A percentile compares a stretch with the other conserved stretches of the same genome.
Conservation (phyloP, 2,329 filamentous ascomycete species). For the Exophiala aquamarina region DNA sequence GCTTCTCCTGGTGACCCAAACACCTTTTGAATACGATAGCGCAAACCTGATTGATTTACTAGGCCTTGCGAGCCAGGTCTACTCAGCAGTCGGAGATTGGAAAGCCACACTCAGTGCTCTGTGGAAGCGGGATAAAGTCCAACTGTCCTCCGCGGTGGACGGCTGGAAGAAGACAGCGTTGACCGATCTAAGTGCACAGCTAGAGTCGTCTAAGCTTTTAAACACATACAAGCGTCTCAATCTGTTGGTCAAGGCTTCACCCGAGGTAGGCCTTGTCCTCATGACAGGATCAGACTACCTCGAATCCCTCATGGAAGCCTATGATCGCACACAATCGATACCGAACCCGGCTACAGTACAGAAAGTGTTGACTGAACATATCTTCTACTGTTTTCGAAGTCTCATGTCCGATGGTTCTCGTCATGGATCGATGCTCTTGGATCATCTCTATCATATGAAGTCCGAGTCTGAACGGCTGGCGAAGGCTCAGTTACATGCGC, state of each 20-base stretch:
- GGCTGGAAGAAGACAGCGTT: constrained; percentile 14
- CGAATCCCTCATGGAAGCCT: constrained; percentile 63
- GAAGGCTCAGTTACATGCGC: constrained; percentile 38
- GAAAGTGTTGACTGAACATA: constrained; percentile 67
- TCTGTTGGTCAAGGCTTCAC: constrained; percentile 39
- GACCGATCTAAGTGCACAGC: constrained; percentile 16
- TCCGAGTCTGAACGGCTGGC: constrained; percentile 64
- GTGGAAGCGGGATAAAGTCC: constrained; percentile 19
- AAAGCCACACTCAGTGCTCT: constrained; percentile 12
- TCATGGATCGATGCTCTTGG: constrained; percentile 73
- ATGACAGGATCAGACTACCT: constrained; percentile 85
- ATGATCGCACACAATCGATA: constrained; percentile 55
- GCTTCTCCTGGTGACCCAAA: constrained; percentile 46
- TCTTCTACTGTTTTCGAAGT: constrained; percentile 73
- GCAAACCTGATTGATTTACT: constrained; percentile 19
- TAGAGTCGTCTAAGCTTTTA: constrained; percentile 28
- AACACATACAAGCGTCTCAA: constrained; percentile 34
- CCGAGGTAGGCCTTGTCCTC: constrained; percentile 58
- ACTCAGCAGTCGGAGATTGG: constrained; percentile 18
- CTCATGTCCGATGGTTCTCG: constrained; percentile 66
- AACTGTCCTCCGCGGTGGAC: constrained; percentile 16
- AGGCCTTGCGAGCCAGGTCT: constrained; percentile 15
- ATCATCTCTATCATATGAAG: constrained; percentile 81
- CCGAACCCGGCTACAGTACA: constrained; percentile 47
- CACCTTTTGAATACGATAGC: constrained; percentile 10